phyloP scores from a whole-genome alignment of 2,329 filamentous ascomycete species.

The Colletotrichum tofieldiae region DNA sequence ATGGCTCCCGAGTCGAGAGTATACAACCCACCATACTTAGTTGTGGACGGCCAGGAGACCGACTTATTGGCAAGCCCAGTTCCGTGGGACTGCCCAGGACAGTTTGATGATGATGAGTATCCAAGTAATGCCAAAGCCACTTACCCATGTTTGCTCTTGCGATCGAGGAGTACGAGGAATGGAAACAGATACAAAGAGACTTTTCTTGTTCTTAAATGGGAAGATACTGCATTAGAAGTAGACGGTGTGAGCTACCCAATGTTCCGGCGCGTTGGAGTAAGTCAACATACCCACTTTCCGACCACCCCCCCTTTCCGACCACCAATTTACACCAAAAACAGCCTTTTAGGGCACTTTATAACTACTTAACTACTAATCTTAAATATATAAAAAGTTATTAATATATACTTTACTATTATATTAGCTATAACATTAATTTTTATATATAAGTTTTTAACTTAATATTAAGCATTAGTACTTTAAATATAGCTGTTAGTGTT shows the following conservation, averaged over 20 bases:
- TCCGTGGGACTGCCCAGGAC: slow-evolving; percentile 6
- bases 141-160: slow-evolving; percentile 13
- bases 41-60: background rate
- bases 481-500: too few relatives aligned
- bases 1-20: background rate
- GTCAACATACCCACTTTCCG: too few relatives aligned
- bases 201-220: background rate
- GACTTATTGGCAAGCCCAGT: background rate
- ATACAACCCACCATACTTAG: background rate
- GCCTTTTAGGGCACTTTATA: too few relatives aligned
- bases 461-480: too few relatives aligned
- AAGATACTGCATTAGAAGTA: rapidly evolving
- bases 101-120: slow-evolving; percentile 10
- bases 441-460: too few relatives aligned
- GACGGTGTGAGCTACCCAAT: background rate
- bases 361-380: too few relatives aligned
- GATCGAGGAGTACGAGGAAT: background rate
- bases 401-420: too few relatives aligned
- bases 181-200: background rate
- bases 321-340: too few relatives aligned
- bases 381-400: too few relatives aligned
- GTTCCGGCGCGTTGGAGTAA: slow-evolving; percentile 17
- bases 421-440: too few relatives aligned
- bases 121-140: background rate
- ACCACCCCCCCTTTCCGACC: too few relatives aligned